Conservation (phyloP, 179 eudicot species). For the Amaranthus tricolor region DNA sequence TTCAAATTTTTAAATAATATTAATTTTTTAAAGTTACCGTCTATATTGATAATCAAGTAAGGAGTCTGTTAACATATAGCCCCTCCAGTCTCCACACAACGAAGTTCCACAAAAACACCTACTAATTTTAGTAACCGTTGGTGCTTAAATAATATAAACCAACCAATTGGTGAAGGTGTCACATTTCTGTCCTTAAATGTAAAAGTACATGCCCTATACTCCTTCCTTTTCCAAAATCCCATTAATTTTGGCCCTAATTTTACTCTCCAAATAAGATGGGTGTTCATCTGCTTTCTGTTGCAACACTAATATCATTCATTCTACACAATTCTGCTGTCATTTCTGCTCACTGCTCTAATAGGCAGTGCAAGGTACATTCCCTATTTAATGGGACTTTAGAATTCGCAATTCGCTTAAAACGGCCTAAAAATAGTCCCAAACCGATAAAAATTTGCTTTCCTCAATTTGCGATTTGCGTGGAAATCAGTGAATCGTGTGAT, state of each 20-base stretch:
- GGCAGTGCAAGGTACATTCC: slow-evolving; percentile 22
- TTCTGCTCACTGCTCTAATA: slow-evolving; percentile 25
- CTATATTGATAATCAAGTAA: too few relatives aligned
- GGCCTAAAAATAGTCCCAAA: background rate
- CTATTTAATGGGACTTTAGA: too few relatives aligned
- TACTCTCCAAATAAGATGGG: slow-evolving; percentile 8
- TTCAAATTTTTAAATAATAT: too few relatives aligned
- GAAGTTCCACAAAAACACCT: background rate
- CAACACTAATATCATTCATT: slow-evolving; percentile 10
- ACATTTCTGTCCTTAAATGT: background rate
- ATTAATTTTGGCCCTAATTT: background rate
- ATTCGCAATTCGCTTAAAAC: background rate
- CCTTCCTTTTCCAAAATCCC: background rate
- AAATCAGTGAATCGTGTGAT: too few relatives aligned
- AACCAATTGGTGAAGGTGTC: background rate
- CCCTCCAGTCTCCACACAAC: too few relatives aligned
- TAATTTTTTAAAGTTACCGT: too few relatives aligned
- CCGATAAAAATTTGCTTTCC: background rate
- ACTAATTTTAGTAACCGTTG: slow-evolving; percentile 1
- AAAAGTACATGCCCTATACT: background rate
- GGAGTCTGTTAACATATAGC: too few relatives aligned
- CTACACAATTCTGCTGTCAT: background rate
- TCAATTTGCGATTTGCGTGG: too few relatives aligned
- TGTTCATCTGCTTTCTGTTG: slow-evolving; percentile 6
- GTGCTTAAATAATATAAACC: background rate